Evolutionary conservation across 306 rosid species (phyloP), one percentile per base, ranked within the genome.

Genomic region (Inga laurina): DNA sequence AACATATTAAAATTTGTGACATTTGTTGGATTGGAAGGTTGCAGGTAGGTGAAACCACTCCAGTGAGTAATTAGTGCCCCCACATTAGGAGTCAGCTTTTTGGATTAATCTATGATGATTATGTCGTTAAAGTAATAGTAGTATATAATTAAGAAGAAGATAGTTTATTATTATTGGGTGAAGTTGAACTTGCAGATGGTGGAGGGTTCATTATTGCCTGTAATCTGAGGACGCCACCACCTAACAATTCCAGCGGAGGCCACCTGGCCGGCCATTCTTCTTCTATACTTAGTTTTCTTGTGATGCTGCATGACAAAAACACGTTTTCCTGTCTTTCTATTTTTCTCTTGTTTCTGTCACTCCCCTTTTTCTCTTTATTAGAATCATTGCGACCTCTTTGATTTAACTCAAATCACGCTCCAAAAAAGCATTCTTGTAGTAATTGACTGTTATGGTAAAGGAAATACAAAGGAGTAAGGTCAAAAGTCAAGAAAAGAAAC

Each of bases 391-490:
- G 48, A 32, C 13, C 88, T 91, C 88, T 39, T 83, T 88, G 72
- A 88, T 91, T 90, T 90, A 85, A 85, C 76, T 79, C n/a, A 82
- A 18, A 85, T 78, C 84, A 84, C 61, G 74, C 85, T 76, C 86
- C 79, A 76, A 72, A 76, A 72, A 72, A 69, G 10, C 79, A 70
- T 72, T 79, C 69, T 57, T 56, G 24, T 81, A 37, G 16, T 49
- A 39, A 81, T 81, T 44, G 35, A 71, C 34, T 22, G 8, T 4
- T 3, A 72, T 49, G 84, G 84, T 78, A 11, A 81, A 89, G 79
- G 78, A 89, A 83, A 72, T 74, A 67, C 51, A 80, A 57, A 78
- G 62, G 64, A 35, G n/a, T 73, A 75, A 70, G 83, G 84, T 82
- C 84, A 79, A 79, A 87, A 73, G 72, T 43, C 39, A 56, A 72